A percentile compares a stretch with the other conserved stretches of the same genome.
Conservation (phyloP, 192 early-diverging fungal species). For the Gryganskiella cystojenkinii region DNA sequence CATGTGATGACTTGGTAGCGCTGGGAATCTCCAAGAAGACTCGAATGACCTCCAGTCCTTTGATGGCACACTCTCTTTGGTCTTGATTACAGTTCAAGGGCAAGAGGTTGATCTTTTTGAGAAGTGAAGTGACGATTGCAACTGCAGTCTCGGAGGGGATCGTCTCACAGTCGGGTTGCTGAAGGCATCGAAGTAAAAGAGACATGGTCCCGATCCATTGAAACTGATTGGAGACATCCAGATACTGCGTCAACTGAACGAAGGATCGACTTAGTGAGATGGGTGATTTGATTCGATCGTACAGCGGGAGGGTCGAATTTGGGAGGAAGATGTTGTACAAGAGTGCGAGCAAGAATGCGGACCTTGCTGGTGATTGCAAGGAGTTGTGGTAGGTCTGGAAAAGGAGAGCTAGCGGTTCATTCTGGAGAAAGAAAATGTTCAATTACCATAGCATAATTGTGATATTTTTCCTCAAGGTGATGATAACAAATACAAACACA, state of each 20-base stretch:
- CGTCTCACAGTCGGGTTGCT: slow-evolving; percentile 56
- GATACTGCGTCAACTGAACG: slow-evolving; percentile 41
- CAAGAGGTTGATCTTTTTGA: slow-evolving; percentile 61
- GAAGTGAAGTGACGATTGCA: slow-evolving; percentile 60
- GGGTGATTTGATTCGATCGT: slow-evolving; percentile 45
- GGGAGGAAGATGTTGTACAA: slow-evolving; percentile 51
- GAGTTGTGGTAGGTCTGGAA: slow-evolving; percentile 38
- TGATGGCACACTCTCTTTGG: slow-evolving; percentile 59
- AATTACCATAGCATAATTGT: too few species aligned
- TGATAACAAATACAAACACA: not conserved
- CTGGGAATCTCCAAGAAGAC: slow-evolving; percentile 56
- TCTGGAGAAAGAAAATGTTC: too few species aligned
- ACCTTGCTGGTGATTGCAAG: slow-evolving; percentile 28
- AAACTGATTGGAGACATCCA: slow-evolving; percentile 53
- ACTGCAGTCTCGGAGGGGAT: slow-evolving; percentile 57
- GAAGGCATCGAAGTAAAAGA: slow-evolving; percentile 55
- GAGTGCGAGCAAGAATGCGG: slow-evolving; percentile 32
- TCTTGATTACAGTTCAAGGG: slow-evolving; percentile 52
- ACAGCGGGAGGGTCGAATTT: slow-evolving; percentile 34
- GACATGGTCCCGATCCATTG: slow-evolving; percentile 61
- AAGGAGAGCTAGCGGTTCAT: slow-evolving; percentile 27
- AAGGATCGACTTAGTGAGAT: slow-evolving; percentile 41
- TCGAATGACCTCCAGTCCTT: slow-evolving; percentile 62
- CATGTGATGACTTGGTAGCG: slow-evolving; percentile 57
- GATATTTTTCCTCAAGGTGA: not conserved